phyloP scores from a whole-genome alignment of 1,139 yeast species.

The Pichia sp. region DNA sequence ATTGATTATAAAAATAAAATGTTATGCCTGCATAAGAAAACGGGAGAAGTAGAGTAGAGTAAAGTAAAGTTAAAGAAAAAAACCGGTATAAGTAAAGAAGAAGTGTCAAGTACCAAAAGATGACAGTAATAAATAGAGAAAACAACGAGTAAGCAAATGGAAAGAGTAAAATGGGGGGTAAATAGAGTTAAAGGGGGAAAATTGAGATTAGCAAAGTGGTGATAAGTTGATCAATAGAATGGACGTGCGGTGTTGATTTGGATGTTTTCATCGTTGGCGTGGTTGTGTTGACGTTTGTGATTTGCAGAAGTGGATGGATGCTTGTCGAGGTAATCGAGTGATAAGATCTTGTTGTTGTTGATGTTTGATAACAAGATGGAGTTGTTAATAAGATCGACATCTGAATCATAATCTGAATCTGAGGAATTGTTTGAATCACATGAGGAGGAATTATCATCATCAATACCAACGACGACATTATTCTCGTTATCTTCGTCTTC shows the following conservation, averaged over 20 bases:
- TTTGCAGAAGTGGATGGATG: background rate
- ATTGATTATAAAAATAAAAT: background rate
- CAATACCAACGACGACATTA: no score
- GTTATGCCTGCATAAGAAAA: background rate
- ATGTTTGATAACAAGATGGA: slow-evolving; percentile 5
- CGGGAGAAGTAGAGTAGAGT: background rate
- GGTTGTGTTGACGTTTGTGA: background rate
- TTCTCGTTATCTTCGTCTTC: background rate
- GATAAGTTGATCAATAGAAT: background rate
- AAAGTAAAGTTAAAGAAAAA: background rate
- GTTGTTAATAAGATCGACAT: slow-evolving; percentile 3
- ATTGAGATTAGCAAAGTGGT: background rate
- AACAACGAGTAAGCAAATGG: no score
- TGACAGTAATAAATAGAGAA: background rate
- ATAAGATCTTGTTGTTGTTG: background rate
- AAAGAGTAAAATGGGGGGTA: no score
- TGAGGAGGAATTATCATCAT: background rate
- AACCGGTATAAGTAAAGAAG: no score
- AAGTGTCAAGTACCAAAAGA: background rate
- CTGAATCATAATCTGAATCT: slow-evolving; percentile 8
- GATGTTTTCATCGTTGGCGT: background rate
- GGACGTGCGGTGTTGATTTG: background rate
- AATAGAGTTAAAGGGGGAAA: background rate
- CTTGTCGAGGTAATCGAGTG: background rate
- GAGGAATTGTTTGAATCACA: background rate